Percentiles rank a stretch among this genome's conserved stretches.
These are phyloP conservation scores for Chamaenerion angustifolium DNA, from an alignment of 345 rosid genomes.

Conservation along the genomic window DNA sequence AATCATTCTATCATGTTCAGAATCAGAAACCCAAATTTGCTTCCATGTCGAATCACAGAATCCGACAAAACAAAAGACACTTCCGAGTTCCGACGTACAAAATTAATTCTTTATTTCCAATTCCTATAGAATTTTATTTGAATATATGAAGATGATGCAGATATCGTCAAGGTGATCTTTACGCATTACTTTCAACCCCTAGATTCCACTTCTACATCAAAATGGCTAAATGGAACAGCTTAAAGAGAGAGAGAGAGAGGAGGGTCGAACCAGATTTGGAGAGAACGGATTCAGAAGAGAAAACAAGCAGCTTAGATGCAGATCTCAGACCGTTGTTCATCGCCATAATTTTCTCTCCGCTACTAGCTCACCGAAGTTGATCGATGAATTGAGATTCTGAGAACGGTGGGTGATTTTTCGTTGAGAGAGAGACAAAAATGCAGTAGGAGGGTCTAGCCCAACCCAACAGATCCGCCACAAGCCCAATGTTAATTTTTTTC, in stretches of 20 bases:
- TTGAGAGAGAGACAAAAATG: neutral
- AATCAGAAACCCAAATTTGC: no score
- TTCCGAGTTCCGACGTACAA: no score
- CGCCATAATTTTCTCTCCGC: conserved; percentile 28
- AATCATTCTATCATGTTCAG: no score
- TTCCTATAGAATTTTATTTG: no score
- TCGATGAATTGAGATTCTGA: neutral
- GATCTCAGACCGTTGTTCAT: conserved; percentile 58
- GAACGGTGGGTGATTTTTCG: neutral
- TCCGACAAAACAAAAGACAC: no score
- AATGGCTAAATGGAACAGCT: neutral
- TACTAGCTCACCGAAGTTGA: neutral
- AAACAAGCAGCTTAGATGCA: conserved; percentile 44
- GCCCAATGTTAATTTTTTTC: neutral
- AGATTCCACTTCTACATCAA: neutral
- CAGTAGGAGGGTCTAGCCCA: neutral
- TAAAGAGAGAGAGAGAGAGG: neutral
- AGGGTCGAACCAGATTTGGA: conserved; percentile 53
- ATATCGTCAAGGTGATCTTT: no score
- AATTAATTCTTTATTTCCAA: no score
- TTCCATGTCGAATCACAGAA: no score
- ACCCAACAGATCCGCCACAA: no score
- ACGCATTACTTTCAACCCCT: no score
- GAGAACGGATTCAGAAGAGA: conserved; percentile 30
- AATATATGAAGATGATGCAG: no score